A percentile compares a stretch with the other conserved stretches of the same genome.
Conservation (phyloP, 441 rosid genomes). For the Aleurites moluccanus region DNA sequence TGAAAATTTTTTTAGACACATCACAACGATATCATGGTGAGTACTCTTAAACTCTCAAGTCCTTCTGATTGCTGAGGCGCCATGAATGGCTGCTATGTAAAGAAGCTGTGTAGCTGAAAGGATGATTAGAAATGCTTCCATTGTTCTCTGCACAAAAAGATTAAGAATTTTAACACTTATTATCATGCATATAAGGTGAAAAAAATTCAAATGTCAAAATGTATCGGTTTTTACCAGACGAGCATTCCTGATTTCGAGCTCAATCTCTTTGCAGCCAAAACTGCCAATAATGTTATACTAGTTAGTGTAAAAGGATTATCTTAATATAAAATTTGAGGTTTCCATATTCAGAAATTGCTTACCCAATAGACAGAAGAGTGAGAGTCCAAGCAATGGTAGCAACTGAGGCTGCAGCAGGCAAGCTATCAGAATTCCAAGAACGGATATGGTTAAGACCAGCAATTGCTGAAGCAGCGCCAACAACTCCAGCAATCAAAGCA, state of each 20-base stretch:
- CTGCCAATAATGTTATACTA: slow-evolving; percentile 31
- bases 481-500: slow-evolving; percentile 84
- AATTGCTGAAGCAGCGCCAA: slow-evolving; percentile 73
- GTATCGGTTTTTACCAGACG: slow-evolving; percentile 53
- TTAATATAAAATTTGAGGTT: neutral
- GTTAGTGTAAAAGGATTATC: slow-evolving; percentile 2
- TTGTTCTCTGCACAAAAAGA: slow-evolving; percentile 69
- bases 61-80: slow-evolving; percentile 31
- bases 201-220: neutral
- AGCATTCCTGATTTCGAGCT: slow-evolving; percentile 63
- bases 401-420: slow-evolving; percentile 73
- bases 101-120: slow-evolving; percentile 84
- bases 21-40: neutral
- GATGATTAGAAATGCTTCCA: slow-evolving; percentile 96
- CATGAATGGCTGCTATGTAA: slow-evolving; percentile 74
- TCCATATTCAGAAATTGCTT: slow-evolving; percentile 12
- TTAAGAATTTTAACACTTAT: neutral
- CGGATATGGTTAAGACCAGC: slow-evolving; percentile 67
- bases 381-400: slow-evolving; percentile 86
- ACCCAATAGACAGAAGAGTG: slow-evolving; percentile 93
- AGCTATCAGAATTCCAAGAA: slow-evolving; percentile 50
- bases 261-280: slow-evolving; percentile 87
- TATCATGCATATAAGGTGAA: neutral
- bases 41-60: slow-evolving; percentile 3
- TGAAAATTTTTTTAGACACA: slow-evolving; percentile 3